Conservation (phyloP, 208 protist genomes). For the Giardia duodenalis region DNA sequence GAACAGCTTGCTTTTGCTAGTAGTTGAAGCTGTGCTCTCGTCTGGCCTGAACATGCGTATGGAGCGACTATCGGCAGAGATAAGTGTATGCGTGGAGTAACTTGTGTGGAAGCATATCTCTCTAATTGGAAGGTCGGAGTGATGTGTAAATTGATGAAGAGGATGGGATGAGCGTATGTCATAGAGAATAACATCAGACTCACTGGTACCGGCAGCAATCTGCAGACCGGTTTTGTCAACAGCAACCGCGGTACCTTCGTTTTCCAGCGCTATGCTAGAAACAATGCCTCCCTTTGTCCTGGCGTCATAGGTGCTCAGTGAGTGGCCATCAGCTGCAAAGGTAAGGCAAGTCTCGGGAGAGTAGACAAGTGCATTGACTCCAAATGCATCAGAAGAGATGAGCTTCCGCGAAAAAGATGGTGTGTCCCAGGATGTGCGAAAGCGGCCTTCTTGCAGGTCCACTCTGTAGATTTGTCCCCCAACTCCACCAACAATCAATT, state of each 20-base stretch:
- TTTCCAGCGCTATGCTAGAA: neutral
- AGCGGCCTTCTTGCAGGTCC: neutral
- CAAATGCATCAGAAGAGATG: neutral
- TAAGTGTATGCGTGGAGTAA: neutral
- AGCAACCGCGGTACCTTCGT: neutral
- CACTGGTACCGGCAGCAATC: neutral
- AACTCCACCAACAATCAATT: neutral
- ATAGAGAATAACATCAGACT: neutral
- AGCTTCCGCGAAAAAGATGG: too few species aligned
- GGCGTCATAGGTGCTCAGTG: neutral
- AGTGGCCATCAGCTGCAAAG: neutral
- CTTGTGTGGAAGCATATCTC: neutral
- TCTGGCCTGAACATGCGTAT: neutral
- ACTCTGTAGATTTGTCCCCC: neutral
- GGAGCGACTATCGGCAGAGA: neutral
- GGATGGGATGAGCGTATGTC: neutral
- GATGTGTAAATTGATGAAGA: neutral
- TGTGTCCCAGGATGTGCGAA: neutral
- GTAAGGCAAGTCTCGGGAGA: neutral
- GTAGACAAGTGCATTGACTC: neutral
- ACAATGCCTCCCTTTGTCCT: neutral
- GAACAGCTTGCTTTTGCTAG: neutral
- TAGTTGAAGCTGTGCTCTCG: neutral
- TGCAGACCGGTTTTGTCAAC: neutral
- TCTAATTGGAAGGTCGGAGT: neutral